A percentile compares a stretch with the other conserved stretches of the same genome.
Conservation (phyloP, 2,329 filamentous ascomycete genomes). For the Rosellinia necatrix region DNA sequence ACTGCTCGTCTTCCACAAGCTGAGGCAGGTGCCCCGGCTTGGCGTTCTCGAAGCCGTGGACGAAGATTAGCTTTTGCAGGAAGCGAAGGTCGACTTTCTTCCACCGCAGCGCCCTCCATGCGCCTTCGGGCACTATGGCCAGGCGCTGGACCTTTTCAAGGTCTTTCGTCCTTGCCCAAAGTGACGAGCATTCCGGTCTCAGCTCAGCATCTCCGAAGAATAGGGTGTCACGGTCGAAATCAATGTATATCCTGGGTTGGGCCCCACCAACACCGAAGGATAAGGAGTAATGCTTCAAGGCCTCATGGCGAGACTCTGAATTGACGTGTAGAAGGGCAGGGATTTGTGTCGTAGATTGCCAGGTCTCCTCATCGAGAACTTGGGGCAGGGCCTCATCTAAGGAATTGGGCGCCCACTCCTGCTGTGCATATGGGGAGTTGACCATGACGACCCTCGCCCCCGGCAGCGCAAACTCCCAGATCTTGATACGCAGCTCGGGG, state of each 20-base stretch:
- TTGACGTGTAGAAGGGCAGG: conserved; percentile 42
- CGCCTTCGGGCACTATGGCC: conserved; percentile 41
- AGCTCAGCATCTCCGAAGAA: conserved; percentile 40
- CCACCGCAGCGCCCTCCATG: conserved; percentile 40
- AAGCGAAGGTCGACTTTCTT: conserved; percentile 35
- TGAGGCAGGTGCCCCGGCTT: conserved; percentile 33
- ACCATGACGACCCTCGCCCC: conserved; percentile 37
- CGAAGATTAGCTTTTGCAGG: conserved; percentile 41
- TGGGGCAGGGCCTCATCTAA: conserved; percentile 35
- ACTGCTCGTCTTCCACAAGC: conserved; percentile 36
- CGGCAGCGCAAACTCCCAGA: conserved; percentile 42
- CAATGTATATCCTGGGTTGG: conserved; percentile 39
- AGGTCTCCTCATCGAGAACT: conserved; percentile 31
- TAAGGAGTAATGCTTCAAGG: conserved; percentile 39
- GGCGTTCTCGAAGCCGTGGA: conserved; percentile 37
- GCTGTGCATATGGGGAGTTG: conserved; percentile 33
- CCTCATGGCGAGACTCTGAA: conserved; percentile 41
- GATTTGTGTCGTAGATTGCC: conserved; percentile 39
- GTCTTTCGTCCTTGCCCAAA: conserved; percentile 38
- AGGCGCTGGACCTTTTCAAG: conserved; percentile 35
- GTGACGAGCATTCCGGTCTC: conserved; percentile 34
- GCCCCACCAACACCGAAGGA: conserved; percentile 34
- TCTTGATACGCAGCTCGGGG: conserved; percentile 41
- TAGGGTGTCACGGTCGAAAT: conserved; percentile 40
- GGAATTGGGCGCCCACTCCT: conserved; percentile 27